Evolutionary conservation across 1,284 basidiomycete genomes (phyloP), one percentile per base, ranked within the genome.

Genomic region (Ceratobasidium papillatum): DNA sequence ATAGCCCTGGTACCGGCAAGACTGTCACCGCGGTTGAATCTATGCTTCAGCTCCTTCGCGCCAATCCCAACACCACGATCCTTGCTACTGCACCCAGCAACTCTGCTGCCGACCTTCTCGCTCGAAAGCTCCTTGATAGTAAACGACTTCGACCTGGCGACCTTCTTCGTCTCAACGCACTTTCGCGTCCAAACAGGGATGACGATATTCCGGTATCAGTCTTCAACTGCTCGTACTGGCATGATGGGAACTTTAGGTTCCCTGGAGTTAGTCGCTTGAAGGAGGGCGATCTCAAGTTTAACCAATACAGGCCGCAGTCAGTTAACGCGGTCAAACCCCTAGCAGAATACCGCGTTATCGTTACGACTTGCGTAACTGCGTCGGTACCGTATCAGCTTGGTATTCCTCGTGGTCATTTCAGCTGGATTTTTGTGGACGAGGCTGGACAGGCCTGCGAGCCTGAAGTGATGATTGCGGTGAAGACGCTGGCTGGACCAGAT

Each of bases 1-100:
- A 41, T 38, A 90, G 88, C 3, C 89, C 88, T 3, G 89, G 90
- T 12, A 91, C 90, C 0, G 90, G 90, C 0, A 92, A 91, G 81
- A 92, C 90, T 0, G 85, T 91, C 17, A 91, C 89, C 0, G 83
- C 89, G 2, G 86, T 92, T 0, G 90, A 92, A 80, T 84, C 88
- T 0, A 90, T 91, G 25, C 83, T 81, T 1, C 91, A 92, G 78
- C 77, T 91, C 12, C 81, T 91, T 0, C 76, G 75, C 2, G 75
- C 78, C 2, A 80, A 87, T 71, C 84, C 85, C 0, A 73, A 81
- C 0, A 84, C 87, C 0, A 84, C 82, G 27, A 84, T 92, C 68
- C 83, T 92, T 1, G 89, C 88, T 0, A 91, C 89, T 75, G 90
- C 90, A 0, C 90, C 88, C 0, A 88, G 86, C 77, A 89, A 90